Base-by-base conservation (phyloP, 2,329 filamentous ascomycete genomes). In the Talaromyces sp. region DNA sequence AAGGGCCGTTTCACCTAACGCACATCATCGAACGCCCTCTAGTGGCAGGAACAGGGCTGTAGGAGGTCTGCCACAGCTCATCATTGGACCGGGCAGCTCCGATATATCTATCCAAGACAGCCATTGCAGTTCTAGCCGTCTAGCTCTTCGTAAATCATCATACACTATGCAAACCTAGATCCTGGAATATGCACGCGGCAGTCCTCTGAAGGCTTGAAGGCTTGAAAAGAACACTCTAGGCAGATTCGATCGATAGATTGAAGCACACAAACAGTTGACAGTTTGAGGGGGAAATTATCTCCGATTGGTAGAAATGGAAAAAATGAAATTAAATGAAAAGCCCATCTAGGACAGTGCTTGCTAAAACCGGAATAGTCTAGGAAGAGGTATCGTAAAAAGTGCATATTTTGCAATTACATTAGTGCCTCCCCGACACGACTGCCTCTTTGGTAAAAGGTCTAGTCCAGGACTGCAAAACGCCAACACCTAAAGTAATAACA, bases 401-500 rank as follows among this genome's bases (percentile, higher is more conserved):
- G 10, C 9, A 37, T 37, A 9, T 13, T 22, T 13, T 54, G 14
- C 22, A 52, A 11, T 19, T 3, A 33, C 27, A 33, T 59, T 37
- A 63, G 7, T 27, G 19, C 39, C 19, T 57, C 19, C 14, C 35
- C 27, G 27, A 27, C 22, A 45, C 22, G 14, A 3, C 35, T 11
- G 4, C 43, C 4, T 50, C 54, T 19, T 65, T 85, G 0, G 85
- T 80, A 47, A 87, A 78, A 2, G 86, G 86, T 54, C 79, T 80
- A 65, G 90, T 85, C 88, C 88, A 90, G 33, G 77, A 78, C 59
- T 94, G 83, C 5, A 81, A 79, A 57, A 93, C 45, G 72, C 93
- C 91, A 31, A 94, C 77, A 0, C 71, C 88, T 66, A 96, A 87
- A 68, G 87, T 86, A 22, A 96, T 88, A 45, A 88, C 81, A 3